Evolutionary conservation across 352 stramenopile genomes (phyloP), one percentile per base, ranked within the genome.

Genomic region (Hyaloperonospora brassicae): DNA sequence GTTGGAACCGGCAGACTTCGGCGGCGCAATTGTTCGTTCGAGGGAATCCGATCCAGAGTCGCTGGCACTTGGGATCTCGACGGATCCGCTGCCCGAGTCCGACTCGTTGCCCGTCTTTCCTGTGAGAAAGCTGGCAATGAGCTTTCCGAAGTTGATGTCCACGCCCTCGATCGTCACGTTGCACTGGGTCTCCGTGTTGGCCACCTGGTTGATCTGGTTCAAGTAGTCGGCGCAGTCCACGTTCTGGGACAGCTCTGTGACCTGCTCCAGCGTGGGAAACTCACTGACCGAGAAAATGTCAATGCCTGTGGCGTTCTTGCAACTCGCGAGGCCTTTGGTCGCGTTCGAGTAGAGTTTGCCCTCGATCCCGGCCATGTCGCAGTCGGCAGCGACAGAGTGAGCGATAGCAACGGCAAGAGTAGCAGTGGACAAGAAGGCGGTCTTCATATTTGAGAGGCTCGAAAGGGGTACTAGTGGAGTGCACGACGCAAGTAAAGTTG

Each of bases 41-140:
- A 42, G 14, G 7, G 39, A 23, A 44, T 44, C 23, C 8, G 44
- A 40, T 13, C 25, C 25, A 11, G 44, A 40, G 27, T 24, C 25
- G 14, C 25, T 50, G 13, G 0, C 44, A 24, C 27, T 40, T 31
- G 14, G 13, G 9, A 25, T 13, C 27, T 27, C 8, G 21, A 42
- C 27, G 1, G 59, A 64, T 5, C 52, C 59, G 46, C 58, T 79
- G 25, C 1, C 52, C 1, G 61, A 63, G 34, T 62, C 64, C 5
- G 62, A 62, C 50, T 85, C 66, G 57, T 88, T 88, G 43, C 73
- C 72, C 1, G 70, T 85, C 50, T 79, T 74, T 27, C 78, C 78
- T 14, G 62, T 66, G 11, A 86, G 61, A 38, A 86, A 64, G 8
- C 64, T 49, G 38, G 67, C 68, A 46, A 88, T 67, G 38, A 88